A percentile compares a stretch with the other conserved stretches of the same genome.
phyloP scores from a whole-genome alignment of 257 asterid species.

The Capsicum rhomboideum region DNA sequence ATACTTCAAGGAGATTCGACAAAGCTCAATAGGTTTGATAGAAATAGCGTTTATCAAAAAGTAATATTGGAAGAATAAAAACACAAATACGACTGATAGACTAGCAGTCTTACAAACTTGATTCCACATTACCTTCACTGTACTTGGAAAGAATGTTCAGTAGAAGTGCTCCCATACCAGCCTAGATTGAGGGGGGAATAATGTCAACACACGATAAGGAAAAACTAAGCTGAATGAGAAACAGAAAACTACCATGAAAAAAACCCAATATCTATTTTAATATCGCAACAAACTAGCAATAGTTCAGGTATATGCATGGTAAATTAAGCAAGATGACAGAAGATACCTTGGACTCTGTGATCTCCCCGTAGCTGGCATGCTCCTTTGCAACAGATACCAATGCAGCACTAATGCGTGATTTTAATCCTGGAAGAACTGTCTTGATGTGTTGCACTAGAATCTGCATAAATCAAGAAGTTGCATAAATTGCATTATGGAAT shows the following conservation, averaged over 20 bases:
- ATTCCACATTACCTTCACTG: constrained; percentile 55
- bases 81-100: neutral
- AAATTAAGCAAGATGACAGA: neutral
- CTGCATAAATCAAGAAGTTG: constrained; percentile 24
- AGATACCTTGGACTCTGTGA: constrained; percentile 81
- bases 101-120: neutral
- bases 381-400: constrained; percentile 89
- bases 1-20: neutral
- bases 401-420: constrained; percentile 69
- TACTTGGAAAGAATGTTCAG: constrained; percentile 86
- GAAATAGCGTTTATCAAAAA: neutral
- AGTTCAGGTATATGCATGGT: neutral
- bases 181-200: constrained; percentile 30
- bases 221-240: neutral
- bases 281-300: neutral
- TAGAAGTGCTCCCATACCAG: constrained; percentile 85
- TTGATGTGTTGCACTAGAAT: constrained; percentile 83
- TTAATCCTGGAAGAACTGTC: constrained; percentile 84
- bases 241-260: neutral
- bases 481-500: neutral
- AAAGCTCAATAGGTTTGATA: neutral
- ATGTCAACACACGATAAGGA: neutral
- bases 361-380: constrained; percentile 92
- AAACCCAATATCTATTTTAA: neutral
- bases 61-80: neutral